These are phyloP conservation scores for Daphne laureola DNA, from an alignment of 441 rosid genomes.

Conservation along the genomic window DNA sequence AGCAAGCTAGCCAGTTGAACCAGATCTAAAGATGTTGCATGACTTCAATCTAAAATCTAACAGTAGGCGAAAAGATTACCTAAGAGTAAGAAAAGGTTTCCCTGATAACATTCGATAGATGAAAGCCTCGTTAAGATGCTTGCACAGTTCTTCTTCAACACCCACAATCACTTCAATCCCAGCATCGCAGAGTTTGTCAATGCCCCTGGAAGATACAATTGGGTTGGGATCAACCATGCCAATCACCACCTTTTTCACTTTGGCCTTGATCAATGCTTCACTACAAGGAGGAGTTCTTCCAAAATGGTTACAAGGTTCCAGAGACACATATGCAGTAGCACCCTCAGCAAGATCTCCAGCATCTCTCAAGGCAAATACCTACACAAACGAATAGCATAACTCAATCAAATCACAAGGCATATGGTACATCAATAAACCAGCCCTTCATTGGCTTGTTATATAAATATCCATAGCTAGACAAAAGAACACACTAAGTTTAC, in stretches of 20 bases:
- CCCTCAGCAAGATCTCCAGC: conserved; percentile 76
- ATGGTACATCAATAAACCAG: too few relatives aligned
- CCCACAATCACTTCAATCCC: conserved; percentile 71
- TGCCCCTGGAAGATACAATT: conserved; percentile 70
- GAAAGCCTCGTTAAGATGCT: conserved; percentile 67
- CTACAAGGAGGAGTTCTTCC: conserved; percentile 91
- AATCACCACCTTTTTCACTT: conserved; percentile 77
- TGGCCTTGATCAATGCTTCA: conserved; percentile 78
- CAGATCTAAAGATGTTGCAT: not conserved
- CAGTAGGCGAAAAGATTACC: conserved; percentile 28
- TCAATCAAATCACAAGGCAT: too few relatives aligned
- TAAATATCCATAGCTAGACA: too few relatives aligned
- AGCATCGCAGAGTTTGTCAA: conserved; percentile 53
- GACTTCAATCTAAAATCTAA: not conserved
- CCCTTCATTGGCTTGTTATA: too few relatives aligned
- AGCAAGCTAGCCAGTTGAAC: not conserved
- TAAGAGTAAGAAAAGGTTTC: conserved; percentile 63
- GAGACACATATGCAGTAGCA: conserved; percentile 87
- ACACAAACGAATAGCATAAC: not conserved
- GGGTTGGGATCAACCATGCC: conserved; percentile 97
- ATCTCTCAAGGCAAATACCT: conserved; percentile 85
- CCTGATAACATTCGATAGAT: conserved; percentile 63
- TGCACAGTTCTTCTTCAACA: conserved; percentile 75
- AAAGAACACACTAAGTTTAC: too few relatives aligned
- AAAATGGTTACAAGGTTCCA: conserved; percentile 89